A percentile compares a stretch with the other conserved stretches of the same genome.
Conservation (phyloP, 2,329 filamentous ascomycete species). For the Cercospora sojina region DNA sequence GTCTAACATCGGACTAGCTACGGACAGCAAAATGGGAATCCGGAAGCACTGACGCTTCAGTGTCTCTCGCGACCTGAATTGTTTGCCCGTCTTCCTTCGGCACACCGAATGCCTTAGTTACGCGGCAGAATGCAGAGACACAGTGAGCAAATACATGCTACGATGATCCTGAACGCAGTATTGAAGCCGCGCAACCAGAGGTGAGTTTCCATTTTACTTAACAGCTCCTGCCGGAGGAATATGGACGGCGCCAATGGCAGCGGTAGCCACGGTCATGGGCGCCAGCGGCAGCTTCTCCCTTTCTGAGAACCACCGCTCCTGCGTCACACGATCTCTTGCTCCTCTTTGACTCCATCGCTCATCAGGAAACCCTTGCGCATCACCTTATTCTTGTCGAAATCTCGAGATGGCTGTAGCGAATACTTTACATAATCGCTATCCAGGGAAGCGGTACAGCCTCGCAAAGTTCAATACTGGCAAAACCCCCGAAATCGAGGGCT, state of each 20-base stretch:
- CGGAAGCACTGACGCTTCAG: not conserved
- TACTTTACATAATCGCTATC: not conserved
- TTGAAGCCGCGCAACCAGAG: not conserved
- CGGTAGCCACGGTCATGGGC: not conserved
- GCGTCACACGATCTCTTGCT: too few relatives aligned
- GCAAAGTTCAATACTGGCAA: not conserved
- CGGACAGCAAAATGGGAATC: not conserved
- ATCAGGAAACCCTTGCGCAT: too few relatives aligned
- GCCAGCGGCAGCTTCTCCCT: not conserved
- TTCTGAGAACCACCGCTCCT: not conserved
- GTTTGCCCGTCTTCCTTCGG: not conserved
- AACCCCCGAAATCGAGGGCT: not conserved
- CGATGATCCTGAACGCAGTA: not conserved
- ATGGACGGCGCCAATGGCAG: not conserved
- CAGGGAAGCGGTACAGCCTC: not conserved
- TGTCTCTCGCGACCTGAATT: not conserved
- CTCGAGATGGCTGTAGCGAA: not conserved
- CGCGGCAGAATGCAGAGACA: not conserved
- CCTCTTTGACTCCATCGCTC: too few relatives aligned
- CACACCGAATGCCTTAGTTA: not conserved
- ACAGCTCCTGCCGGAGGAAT: not conserved
- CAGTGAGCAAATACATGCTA: not conserved
- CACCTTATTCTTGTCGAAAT: too few relatives aligned
- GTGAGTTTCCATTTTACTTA: not conserved
- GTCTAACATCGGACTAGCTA: not conserved